phyloP scores from a whole-genome alignment of 768 basidiomycete genomes.

The Xerocomus potaroensis region DNA sequence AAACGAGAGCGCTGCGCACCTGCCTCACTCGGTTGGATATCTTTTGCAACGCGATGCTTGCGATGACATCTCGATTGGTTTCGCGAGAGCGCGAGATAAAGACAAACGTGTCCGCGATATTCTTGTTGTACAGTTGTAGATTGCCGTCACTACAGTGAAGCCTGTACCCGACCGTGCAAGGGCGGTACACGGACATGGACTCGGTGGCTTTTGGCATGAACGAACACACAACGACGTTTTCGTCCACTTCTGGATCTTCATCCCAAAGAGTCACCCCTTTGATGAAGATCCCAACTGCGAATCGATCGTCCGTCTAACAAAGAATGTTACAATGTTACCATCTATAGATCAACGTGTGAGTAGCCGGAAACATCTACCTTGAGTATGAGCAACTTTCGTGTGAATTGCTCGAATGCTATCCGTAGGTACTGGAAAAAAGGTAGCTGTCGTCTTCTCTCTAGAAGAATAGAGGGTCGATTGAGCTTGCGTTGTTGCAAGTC shows the following conservation, averaged over 20 bases:
- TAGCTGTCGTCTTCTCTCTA: slow-evolving; percentile 42
- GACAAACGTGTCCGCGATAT: slow-evolving; percentile 52
- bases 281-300: slow-evolving; percentile 61
- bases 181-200: slow-evolving; percentile 44
- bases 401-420: slow-evolving; percentile 53
- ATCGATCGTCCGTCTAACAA: slow-evolving; percentile 54
- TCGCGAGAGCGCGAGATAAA: slow-evolving; percentile 47
- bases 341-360: no score
- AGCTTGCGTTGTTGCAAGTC: slow-evolving; percentile 53
- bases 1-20: slow-evolving; percentile 30
- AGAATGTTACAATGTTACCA: neutral
- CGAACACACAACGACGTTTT: slow-evolving; percentile 59
- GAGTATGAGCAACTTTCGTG: slow-evolving; percentile 52
- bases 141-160: slow-evolving; percentile 53
- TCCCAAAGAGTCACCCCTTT: slow-evolving; percentile 55
- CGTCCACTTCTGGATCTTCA: slow-evolving; percentile 52
- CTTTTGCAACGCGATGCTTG: slow-evolving; percentile 61
- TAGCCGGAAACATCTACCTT: slow-evolving; percentile 38
- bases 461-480: slow-evolving; percentile 58
- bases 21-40: slow-evolving; percentile 50
- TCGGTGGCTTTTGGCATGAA: slow-evolving; percentile 54
- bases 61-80: slow-evolving; percentile 44
- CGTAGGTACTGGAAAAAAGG: slow-evolving; percentile 62
- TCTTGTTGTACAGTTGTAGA: slow-evolving; percentile 56
- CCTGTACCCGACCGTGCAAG: slow-evolving; percentile 50